A percentile compares a stretch with the other conserved stretches of the same genome.
phyloP scores from a whole-genome alignment of 2,329 filamentous ascomycete genomes.

The Scedosporium minutisporum region DNA sequence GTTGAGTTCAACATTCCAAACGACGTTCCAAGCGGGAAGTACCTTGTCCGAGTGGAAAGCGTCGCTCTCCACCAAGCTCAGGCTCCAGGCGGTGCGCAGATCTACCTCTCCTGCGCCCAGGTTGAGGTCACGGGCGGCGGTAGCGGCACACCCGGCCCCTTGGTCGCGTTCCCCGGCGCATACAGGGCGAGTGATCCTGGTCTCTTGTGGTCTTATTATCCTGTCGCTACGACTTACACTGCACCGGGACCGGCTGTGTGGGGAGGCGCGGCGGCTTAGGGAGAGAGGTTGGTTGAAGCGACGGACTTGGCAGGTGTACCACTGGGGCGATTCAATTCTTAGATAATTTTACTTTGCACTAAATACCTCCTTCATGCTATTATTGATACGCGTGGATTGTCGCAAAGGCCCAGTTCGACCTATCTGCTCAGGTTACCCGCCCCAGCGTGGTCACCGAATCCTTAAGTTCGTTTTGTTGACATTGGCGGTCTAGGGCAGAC shows the following conservation, averaged over 20 bases:
- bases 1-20: constrained; percentile 17
- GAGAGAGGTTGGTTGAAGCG: not conserved
- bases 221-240: constrained; percentile 20
- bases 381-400: too few relatives aligned
- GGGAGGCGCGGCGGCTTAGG: constrained; percentile 4
- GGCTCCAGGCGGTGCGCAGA: constrained; percentile 22
- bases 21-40: constrained; percentile 19
- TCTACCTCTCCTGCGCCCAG: constrained; percentile 27
- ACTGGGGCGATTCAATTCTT: not conserved
- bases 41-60: constrained; percentile 27
- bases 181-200: constrained; percentile 23
- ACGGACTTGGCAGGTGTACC: not conserved
- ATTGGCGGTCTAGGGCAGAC: too few relatives aligned
- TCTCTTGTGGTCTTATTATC: constrained; percentile 25
- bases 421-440: too few relatives aligned
- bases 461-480: too few relatives aligned
- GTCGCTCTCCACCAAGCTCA: constrained; percentile 24
- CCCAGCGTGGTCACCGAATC: too few relatives aligned
- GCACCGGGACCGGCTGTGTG: constrained; percentile 23
- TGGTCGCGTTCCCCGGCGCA: constrained; percentile 22
- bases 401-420: too few relatives aligned
- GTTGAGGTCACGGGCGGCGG: constrained; percentile 22
- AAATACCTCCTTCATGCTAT: not conserved
- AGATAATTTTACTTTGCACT: not conserved
- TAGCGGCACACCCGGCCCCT: constrained; percentile 16